A percentile compares a stretch with the other conserved stretches of the same genome.
These are phyloP conservation scores for Calonectria leucothoes DNA, from an alignment of 2,329 filamentous ascomycete genomes.

Conservation along the genomic window DNA sequence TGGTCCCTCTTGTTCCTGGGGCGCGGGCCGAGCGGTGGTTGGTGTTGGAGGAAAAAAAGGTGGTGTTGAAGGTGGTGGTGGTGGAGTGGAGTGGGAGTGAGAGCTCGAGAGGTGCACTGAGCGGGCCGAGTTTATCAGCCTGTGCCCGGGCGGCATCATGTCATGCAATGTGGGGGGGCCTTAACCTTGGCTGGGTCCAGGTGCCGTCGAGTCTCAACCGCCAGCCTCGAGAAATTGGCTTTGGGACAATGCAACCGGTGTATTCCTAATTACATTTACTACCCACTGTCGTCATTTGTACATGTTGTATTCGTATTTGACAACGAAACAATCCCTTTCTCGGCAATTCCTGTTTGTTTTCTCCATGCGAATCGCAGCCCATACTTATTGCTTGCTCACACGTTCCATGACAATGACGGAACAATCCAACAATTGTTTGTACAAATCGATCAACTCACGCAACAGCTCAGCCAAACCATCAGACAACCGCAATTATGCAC, in stretches of 20 bases:
- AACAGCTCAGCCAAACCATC: not conserved
- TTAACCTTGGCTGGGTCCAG: not conserved
- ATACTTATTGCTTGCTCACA: not conserved
- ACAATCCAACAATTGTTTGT: not conserved
- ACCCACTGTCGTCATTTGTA: too few relatives aligned
- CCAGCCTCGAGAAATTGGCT: not conserved
- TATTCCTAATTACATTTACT: not conserved
- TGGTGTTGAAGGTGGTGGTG: constrained; percentile 15
- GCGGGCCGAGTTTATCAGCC: not conserved
- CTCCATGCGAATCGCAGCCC: too few relatives aligned
- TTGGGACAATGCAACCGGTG: not conserved
- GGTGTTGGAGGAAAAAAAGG: constrained; percentile 15
- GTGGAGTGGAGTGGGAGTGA: constrained; percentile 7
- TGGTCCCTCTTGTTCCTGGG: not conserved
- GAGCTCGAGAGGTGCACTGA: not conserved
- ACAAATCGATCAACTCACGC: not conserved
- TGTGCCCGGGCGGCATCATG: constrained; percentile 9
- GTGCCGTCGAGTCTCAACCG: not conserved
- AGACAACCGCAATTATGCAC: too few relatives aligned
- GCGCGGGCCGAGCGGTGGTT: constrained; percentile 4
- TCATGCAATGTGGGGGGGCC: constrained; percentile 20
- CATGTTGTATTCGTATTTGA: too few relatives aligned
- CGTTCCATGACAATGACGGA: not conserved
- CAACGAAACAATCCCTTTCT: too few relatives aligned
- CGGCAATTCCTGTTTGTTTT: too few relatives aligned